Percentiles rank a stretch among this genome's conserved stretches.
phyloP scores from a whole-genome alignment of 2,329 filamentous ascomycete species.

The Colletotrichum magnum region DNA sequence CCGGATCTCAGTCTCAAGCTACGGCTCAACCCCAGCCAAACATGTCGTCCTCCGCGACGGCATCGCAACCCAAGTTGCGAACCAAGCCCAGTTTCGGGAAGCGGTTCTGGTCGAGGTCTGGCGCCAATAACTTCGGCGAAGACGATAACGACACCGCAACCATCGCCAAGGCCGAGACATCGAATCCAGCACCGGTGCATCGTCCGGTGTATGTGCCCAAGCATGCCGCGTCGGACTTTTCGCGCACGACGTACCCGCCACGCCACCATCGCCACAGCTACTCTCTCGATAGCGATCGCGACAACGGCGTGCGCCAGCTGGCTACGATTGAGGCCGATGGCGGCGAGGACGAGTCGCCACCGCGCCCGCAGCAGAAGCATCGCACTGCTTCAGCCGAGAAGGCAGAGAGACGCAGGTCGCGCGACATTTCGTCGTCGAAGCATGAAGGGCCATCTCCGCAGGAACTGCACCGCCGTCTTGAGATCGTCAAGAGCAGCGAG shows the following conservation, averaged over 20 bases:
- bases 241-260: slow-evolving; percentile 42
- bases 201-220: slow-evolving; percentile 45
- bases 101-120: slow-evolving; percentile 39
- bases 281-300: slow-evolving; percentile 12
- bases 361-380: slow-evolving; percentile 7
- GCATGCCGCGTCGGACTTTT: slow-evolving; percentile 50
- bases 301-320: slow-evolving; percentile 3
- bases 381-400: slow-evolving; percentile 1
- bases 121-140: slow-evolving; percentile 37
- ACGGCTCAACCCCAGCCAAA: slow-evolving; percentile 1
- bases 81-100: slow-evolving; percentile 38
- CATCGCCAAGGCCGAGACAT: slow-evolving; percentile 1
- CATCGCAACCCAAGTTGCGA: slow-evolving; percentile 26
- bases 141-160: slow-evolving; percentile 3
- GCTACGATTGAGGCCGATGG: slow-evolving; percentile 11
- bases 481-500: slow-evolving; percentile 38
- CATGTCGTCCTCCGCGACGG: slow-evolving; percentile 1
- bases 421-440: slow-evolving; percentile 23
- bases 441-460: slow-evolving; percentile 23
- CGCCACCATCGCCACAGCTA: slow-evolving; percentile 37
- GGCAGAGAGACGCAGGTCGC: slow-evolving; percentile 19
- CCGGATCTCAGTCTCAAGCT: slow-evolving; percentile 2
- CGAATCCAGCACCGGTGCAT: slow-evolving; percentile 9
- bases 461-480: slow-evolving; percentile 35
- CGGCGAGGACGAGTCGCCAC: slow-evolving; percentile 3